Evolutionary conservation across 345 rosid species (phyloP), one percentile per base, ranked within the genome.

Genomic region (Pistacia integerrima): DNA sequence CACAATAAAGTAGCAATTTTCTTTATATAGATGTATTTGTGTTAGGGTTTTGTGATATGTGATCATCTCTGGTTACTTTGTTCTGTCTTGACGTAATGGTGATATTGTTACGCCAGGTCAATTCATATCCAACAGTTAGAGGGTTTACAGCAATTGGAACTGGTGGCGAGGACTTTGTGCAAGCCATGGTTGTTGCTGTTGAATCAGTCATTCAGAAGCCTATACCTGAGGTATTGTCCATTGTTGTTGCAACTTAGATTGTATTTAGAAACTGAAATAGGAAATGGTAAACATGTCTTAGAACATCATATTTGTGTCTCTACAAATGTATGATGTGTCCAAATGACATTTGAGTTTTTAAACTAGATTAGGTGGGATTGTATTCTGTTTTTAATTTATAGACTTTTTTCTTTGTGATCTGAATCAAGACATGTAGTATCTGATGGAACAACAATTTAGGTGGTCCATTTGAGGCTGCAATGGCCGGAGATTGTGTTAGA

Each of bases 161-260:
- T 44, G 98, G 99, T 44, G 99, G 99, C 57, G 94, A 95, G 70
- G 99, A 95, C 82, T 95, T 95, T 85, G 97, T 93, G 75, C 99
- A 92, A 73, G 87, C 97, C 49, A 93, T 96, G 99, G 89, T 96
- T 77, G 88, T 96, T 85, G 98, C 99, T 0, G 97, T 96, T 73
- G 99, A 96, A 80, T 96, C 98, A 78, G 99, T 93, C 64, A 88
- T 92, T 80, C 93, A 89, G 78, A 85, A 87, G 68, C 90, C 92
- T 44, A 89, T 96, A 76, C 98, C 97, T 41, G 87, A 93, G 97
- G 99, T 91, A 81, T 35, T 82, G 64, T 48, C 41, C 49, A 7
- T 60, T 64, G n/a, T 68, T 16, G 67, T 57, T 82, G 55, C 54
- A 69, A 65, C 46, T 41, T 41, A 41, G 46, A 8, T 41, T 41